phyloP scores from a whole-genome alignment of 371 early-diverging fungal genomes.

The Actinomucor elegans region DNA sequence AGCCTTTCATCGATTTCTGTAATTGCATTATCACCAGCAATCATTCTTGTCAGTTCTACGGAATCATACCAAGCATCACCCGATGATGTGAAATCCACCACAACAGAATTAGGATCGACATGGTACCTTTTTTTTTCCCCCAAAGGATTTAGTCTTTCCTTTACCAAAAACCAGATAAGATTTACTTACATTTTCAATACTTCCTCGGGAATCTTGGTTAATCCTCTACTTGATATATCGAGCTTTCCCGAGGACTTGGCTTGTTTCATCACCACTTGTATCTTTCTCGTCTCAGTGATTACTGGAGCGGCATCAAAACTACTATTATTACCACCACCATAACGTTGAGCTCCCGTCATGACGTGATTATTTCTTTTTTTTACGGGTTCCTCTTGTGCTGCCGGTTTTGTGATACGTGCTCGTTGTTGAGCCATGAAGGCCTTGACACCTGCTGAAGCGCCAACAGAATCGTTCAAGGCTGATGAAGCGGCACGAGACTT shows the following conservation, averaged over 20 bases:
- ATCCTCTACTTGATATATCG: constrained; percentile 66
- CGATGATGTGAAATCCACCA: constrained; percentile 54
- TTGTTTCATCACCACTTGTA: constrained; percentile 37
- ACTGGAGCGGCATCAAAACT: constrained; percentile 23
- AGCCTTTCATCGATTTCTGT: constrained; percentile 60
- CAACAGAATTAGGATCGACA: constrained; percentile 55
- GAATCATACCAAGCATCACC: constrained; percentile 63
- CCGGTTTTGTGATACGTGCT: constrained; percentile 20
- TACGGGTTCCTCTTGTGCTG: constrained; percentile 1
- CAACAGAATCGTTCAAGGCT: background rate
- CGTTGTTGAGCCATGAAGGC: constrained; percentile 50
- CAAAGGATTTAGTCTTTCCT: background rate
- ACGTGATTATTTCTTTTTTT: constrained; percentile 10
- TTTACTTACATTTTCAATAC: constrained; percentile 55
- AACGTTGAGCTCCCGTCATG: constrained; percentile 42
- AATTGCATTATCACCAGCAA: constrained; percentile 69
- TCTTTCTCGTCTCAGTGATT: constrained; percentile 21
- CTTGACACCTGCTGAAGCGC: constrained; percentile 40
- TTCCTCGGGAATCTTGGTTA: constrained; percentile 64
- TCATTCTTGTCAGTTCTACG: constrained; percentile 65
- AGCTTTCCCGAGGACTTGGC: constrained; percentile 60
- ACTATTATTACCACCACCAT: constrained; percentile 9
- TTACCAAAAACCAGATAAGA: background rate
- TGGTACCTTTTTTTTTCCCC: constrained; percentile 40
- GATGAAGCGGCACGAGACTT: constrained; percentile 1